These are phyloP conservation scores for Diaporthe sp. DNA, from an alignment of 2,329 filamentous ascomycete species.

Conservation along the genomic window DNA sequence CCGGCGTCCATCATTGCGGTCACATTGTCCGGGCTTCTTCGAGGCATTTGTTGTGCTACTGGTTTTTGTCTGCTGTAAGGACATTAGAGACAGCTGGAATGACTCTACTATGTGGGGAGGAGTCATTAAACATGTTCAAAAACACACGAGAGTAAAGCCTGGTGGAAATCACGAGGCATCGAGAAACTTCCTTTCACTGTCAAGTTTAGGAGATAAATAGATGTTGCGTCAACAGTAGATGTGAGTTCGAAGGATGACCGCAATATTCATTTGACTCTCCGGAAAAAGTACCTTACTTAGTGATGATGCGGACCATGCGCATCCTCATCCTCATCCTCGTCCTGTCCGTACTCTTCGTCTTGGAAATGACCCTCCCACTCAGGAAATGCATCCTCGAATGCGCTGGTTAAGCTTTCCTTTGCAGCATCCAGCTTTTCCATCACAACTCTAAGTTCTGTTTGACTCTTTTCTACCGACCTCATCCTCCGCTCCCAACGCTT, in stretches of 20 bases:
- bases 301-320: neutral
- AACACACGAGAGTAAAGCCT: neutral
- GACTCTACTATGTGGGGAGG: neutral
- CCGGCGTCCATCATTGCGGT: no score
- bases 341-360: conserved; percentile 16
- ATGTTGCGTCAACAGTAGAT: neutral
- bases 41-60: neutral
- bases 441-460: neutral
- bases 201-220: neutral
- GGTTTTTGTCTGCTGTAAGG: neutral
- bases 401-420: neutral
- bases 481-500: conserved; percentile 49
- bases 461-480: conserved; percentile 27
- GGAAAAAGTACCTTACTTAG: neutral
- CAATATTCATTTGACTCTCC: neutral
- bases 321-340: conserved; percentile 8
- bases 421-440: conserved; percentile 5
- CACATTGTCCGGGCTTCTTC: neutral
- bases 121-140: neutral
- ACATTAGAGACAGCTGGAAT: no score
- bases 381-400: conserved; percentile 4
- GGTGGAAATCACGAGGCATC: neutral
- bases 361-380: conserved; percentile 26
- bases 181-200: no score
- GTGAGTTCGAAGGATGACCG: no score